phyloP scores from a whole-genome alignment of 2,329 filamentous ascomycete genomes.

The Reticulascus tulasneorum region DNA sequence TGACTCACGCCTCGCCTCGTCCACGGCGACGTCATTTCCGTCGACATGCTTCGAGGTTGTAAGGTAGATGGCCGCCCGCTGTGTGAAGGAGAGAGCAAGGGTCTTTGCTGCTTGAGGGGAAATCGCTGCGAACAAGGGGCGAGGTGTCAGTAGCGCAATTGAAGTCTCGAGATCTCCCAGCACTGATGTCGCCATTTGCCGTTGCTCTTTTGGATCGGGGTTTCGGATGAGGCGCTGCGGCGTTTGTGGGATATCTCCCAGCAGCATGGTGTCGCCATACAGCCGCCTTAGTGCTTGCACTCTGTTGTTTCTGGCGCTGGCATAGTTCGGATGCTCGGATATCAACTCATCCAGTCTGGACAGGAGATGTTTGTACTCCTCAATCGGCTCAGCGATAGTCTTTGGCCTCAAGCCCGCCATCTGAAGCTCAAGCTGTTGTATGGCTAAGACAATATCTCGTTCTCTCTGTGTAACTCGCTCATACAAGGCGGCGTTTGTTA shows the following conservation, averaged over 20 bases:
- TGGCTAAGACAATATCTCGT: conserved; percentile 46
- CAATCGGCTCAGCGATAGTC: conserved; percentile 33
- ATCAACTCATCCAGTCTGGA: conserved; percentile 53
- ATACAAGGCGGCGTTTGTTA: conserved; percentile 49
- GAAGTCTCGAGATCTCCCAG: conserved; percentile 54
- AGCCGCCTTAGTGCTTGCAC: conserved; percentile 62
- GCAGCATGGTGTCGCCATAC: conserved; percentile 57
- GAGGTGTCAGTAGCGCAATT: conserved; percentile 55
- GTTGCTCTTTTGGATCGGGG: conserved; percentile 32
- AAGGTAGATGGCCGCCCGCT: conserved; percentile 63
- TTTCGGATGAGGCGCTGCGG: conserved; percentile 37
- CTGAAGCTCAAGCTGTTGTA: conserved; percentile 53
- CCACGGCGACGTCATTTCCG: conserved; percentile 31
- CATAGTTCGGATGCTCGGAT: conserved; percentile 57
- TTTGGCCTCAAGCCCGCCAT: conserved; percentile 37
- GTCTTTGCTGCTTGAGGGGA: conserved; percentile 63
- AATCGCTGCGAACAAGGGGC: conserved; percentile 44
- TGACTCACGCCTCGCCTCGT: conserved; percentile 36
- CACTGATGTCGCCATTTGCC: conserved; percentile 32
- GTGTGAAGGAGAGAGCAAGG: conserved; percentile 66
- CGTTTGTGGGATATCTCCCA: conserved; percentile 32
- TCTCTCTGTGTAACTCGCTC: conserved; percentile 46
- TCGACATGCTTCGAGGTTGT: conserved; percentile 50
- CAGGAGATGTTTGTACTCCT: conserved; percentile 45
- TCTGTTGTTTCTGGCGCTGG: conserved; percentile 70